Evolutionary conservation across 768 basidiomycete species (phyloP), one percentile per base, ranked within the genome.

Genomic region (Tephrocybe sp.): DNA sequence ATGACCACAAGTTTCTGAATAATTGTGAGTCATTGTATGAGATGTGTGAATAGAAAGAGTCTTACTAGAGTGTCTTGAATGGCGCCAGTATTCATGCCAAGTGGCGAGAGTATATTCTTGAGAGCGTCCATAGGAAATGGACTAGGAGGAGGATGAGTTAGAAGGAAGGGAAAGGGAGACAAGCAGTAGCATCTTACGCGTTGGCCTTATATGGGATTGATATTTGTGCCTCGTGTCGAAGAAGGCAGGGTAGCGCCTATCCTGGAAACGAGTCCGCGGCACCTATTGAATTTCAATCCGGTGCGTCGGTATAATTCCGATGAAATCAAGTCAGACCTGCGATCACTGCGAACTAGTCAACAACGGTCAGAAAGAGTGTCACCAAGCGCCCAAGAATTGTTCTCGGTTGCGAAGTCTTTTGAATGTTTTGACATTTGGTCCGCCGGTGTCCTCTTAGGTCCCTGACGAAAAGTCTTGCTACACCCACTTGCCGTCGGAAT

Each of bases 1-100:
- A 93, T 87, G 60, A 93, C 90, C 27, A 93, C 90, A 21, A 91
- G 77, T 87, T 90, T 92, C 90, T 91, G 57, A 2, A 24, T 34
- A 2, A 24, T 22, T 38, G 25, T 55, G 15, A 51, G 50, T 59
- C 31, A 58, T 44, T 49, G 36, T 27, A 51, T 51, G 48, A 39
- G 24, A 37, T 11, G 35, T 44, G 19, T 8, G 19, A 25, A 18
- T 9, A 22, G 15, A n/a, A n/a, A n/a, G 44, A 43, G 27, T 66
- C 77, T 44, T 64, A 89, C 89, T 32, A 92, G 72, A 31, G 89
- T 92, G 57, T 92, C 89, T 55, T 90, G 87, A 30, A 92, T 72
- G 26, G 89, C 82, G 34, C 75, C 78, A 26, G 84, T 80, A 59
- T 79, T 82, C 71, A 83, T 77, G 50, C 79, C 82, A 46, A 86